Conservation (phyloP, 2,329 filamentous ascomycete species). For the Diaporthe destruens region DNA sequence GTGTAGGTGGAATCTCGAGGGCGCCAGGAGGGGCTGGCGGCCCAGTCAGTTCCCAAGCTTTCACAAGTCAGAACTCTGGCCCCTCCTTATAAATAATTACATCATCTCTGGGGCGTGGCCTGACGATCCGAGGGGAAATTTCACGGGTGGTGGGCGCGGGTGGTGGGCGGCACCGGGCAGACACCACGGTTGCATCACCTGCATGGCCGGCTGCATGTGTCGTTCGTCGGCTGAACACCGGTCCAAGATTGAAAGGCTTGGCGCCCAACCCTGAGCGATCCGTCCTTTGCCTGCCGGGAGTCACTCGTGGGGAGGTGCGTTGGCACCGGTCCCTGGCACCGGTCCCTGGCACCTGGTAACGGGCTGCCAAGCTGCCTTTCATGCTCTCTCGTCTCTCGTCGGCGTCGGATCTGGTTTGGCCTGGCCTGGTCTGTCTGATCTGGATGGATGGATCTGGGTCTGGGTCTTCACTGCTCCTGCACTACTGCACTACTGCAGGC, state of each 20-base stretch:
- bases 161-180: slow-evolving; percentile 20
- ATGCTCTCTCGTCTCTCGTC: too few relatives aligned
- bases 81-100: slow-evolving; percentile 26
- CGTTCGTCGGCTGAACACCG: slow-evolving; percentile 33
- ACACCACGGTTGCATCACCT: slow-evolving; percentile 24
- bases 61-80: slow-evolving; percentile 17
- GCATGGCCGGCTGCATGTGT: slow-evolving; percentile 30
- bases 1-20: neutral
- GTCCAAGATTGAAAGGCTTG: slow-evolving; percentile 31
- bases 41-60: slow-evolving; percentile 6
- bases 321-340: too few relatives aligned
- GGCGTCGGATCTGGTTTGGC: too few relatives aligned
- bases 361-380: too few relatives aligned
- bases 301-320: neutral
- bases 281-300: slow-evolving; percentile 24
- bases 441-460: slow-evolving; percentile 33
- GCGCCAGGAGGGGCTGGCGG: too few relatives aligned
- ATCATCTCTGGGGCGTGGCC: slow-evolving; percentile 17
- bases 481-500: slow-evolving; percentile 33
- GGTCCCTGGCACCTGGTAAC: too few relatives aligned
- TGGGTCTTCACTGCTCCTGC: slow-evolving; percentile 25
- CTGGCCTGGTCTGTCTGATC: slow-evolving; percentile 22
- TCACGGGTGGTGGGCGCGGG: slow-evolving; percentile 24
- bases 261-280: slow-evolving; percentile 25
- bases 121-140: slow-evolving; percentile 14